A percentile compares a stretch with the other conserved stretches of the same genome.
phyloP scores from a whole-genome alignment of 2,329 filamentous ascomycete genomes.

The Chaetoscypha palmicola region DNA sequence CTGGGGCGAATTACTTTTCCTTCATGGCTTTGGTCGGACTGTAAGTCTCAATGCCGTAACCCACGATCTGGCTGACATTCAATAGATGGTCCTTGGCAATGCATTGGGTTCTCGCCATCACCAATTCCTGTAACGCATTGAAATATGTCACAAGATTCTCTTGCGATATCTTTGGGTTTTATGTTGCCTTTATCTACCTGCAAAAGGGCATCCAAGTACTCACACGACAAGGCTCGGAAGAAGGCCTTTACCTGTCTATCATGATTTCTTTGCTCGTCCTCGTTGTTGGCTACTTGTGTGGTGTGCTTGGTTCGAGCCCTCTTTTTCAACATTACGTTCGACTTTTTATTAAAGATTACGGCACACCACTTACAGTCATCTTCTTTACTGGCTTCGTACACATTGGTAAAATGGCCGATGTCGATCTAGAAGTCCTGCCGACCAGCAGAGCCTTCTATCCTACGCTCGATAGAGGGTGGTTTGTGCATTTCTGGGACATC shows the following conservation, averaged over 20 bases:
- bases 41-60: slow-evolving; percentile 27
- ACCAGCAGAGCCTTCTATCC: slow-evolving; percentile 74
- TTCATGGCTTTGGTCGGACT: slow-evolving; percentile 93
- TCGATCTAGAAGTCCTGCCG: slow-evolving; percentile 64
- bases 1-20: slow-evolving; percentile 72
- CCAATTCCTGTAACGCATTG: slow-evolving; percentile 83
- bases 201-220: slow-evolving; percentile 88
- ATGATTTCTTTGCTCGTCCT: slow-evolving; percentile 71
- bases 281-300: slow-evolving; percentile 67
- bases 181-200: slow-evolving; percentile 85
- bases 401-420: slow-evolving; percentile 70
- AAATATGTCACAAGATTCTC: slow-evolving; percentile 86
- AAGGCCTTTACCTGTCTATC: slow-evolving; percentile 72
- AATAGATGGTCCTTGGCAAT: slow-evolving; percentile 72
- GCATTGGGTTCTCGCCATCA: slow-evolving; percentile 76
- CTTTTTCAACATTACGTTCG: slow-evolving; percentile 70
- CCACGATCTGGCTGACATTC: slow-evolving; percentile 8
- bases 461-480: slow-evolving; percentile 65
- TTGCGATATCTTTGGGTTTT: slow-evolving; percentile 91
- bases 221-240: slow-evolving; percentile 59
- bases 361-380: slow-evolving; percentile 71
- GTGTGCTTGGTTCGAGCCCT: slow-evolving; percentile 60
- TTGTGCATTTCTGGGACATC: slow-evolving; percentile 77
- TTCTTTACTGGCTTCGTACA: slow-evolving; percentile 91
- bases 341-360: slow-evolving; percentile 84